Conservation (phyloP, 2,329 filamentous ascomycete species). For the Aspergillus fijiensis region DNA sequence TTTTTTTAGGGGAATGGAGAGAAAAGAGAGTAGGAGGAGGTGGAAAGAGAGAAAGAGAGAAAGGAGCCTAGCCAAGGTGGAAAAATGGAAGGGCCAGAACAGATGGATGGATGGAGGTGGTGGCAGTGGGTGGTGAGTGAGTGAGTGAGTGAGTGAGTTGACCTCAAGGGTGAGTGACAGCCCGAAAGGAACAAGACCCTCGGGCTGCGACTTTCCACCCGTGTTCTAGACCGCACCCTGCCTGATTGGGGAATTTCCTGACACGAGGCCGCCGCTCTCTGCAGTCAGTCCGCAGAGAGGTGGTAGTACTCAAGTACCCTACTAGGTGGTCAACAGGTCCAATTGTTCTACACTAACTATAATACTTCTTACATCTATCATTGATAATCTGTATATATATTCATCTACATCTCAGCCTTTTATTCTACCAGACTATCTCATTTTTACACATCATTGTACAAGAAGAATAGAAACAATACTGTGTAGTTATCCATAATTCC, state of each 20-base stretch:
- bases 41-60: slow-evolving; percentile 12
- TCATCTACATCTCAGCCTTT: no score
- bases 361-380: no score
- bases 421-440: no score
- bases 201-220: slow-evolving; percentile 20
- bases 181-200: slow-evolving; percentile 14
- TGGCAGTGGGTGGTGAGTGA: no score
- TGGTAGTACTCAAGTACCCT: no score
- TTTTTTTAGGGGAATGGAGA: no score
- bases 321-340: no score
- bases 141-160: no score
- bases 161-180: slow-evolving; percentile 7
- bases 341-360: no score
- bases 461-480: not conserved
- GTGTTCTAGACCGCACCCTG: slow-evolving; percentile 24
- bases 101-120: no score
- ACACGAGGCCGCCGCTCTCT: slow-evolving; percentile 20
- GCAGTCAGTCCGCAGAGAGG: no score
- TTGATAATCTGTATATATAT: not conserved
- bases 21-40: not conserved
- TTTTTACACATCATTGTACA: no score
- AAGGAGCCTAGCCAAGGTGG: not conserved
- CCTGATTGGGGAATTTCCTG: slow-evolving; percentile 25
- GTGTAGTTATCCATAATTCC: not conserved
- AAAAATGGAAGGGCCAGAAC: slow-evolving; percentile 16